phyloP scores from a whole-genome alignment of 345 rosid genomes.

The Gynandropsis gynandra region DNA sequence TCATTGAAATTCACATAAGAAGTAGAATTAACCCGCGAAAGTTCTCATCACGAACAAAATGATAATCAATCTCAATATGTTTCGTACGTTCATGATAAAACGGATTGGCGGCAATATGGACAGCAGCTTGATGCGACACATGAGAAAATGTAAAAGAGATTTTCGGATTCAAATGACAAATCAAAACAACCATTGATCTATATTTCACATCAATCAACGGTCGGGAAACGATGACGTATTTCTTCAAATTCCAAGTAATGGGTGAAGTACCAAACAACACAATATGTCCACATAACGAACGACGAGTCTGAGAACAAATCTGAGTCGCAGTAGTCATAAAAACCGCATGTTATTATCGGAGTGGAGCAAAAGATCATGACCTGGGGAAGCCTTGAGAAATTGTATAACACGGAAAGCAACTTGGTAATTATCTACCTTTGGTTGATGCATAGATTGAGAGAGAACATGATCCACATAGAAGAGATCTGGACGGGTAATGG shows the following conservation, averaged over 20 bases:
- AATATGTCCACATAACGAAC: not conserved
- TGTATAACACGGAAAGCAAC: not conserved
- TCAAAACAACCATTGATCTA: too few relatives aligned
- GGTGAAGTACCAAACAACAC: not conserved
- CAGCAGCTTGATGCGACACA: too few relatives aligned
- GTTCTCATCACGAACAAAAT: too few relatives aligned
- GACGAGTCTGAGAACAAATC: too few relatives aligned
- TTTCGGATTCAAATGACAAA: too few relatives aligned
- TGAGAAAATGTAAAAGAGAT: not conserved
- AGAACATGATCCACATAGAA: too few relatives aligned
- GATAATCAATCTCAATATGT: not conserved
- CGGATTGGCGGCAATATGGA: too few relatives aligned
- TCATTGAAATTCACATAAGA: not conserved
- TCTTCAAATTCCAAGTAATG: not conserved
- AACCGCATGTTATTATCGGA: too few relatives aligned
- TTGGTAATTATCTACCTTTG: not conserved
- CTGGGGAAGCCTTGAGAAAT: not conserved
- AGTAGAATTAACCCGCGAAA: not conserved
- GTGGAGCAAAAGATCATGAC: not conserved
- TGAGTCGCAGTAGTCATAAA: not conserved
- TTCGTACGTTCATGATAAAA: not conserved
- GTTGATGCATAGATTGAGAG: not conserved
- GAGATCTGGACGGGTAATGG: too few relatives aligned
- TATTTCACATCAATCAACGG: too few relatives aligned
- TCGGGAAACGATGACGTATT: not conserved